Evolutionary conservation across 768 basidiomycete genomes (phyloP).

Genomic region (Kwoniella europaea): DNA sequence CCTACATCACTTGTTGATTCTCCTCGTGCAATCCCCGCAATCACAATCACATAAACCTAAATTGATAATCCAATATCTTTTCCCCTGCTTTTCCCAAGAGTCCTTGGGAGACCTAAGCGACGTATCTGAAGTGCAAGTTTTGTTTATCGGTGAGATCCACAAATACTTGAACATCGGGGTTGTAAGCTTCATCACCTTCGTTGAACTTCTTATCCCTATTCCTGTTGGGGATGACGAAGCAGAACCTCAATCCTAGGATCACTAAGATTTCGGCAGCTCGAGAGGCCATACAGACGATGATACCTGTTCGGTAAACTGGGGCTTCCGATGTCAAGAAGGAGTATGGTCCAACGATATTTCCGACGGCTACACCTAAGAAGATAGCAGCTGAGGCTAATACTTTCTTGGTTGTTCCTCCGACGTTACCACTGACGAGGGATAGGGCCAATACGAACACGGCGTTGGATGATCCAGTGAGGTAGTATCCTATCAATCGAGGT

Average conservation of each 20-base stretch:
- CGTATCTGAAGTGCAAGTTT: slow-evolving; percentile 47
- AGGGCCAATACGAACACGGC: slow-evolving; percentile 49
- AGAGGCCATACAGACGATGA: slow-evolving; percentile 47
- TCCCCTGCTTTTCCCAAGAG: neutral
- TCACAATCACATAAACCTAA: neutral
- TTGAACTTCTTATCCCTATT: slow-evolving; percentile 38
- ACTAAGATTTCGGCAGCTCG: slow-evolving; percentile 43
- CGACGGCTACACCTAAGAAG: slow-evolving; percentile 50
- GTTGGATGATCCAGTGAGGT: slow-evolving; percentile 51
- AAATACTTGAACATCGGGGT: slow-evolving; percentile 36
- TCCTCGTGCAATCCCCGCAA: neutral
- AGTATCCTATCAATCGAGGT: slow-evolving; percentile 42
- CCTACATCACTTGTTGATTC: too few species aligned
- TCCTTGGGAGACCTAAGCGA: slow-evolving; percentile 9
- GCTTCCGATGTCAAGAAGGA: slow-evolving; percentile 31
- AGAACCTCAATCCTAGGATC: slow-evolving; percentile 41
- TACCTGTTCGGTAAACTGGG: slow-evolving; percentile 45
- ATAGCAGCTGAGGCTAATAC: slow-evolving; percentile 39
- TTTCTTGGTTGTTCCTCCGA: slow-evolving; percentile 56
- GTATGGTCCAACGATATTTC: slow-evolving; percentile 49
- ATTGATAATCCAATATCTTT: neutral
- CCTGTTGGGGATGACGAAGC: slow-evolving; percentile 44
- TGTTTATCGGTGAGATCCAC: slow-evolving; percentile 49
- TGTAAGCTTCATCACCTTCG: slow-evolving; percentile 39
- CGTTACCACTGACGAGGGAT: slow-evolving; percentile 45